These are phyloP conservation scores for Aquilaria yunnanensis DNA, from an alignment of 345 rosid genomes.

Conservation along the genomic window DNA sequence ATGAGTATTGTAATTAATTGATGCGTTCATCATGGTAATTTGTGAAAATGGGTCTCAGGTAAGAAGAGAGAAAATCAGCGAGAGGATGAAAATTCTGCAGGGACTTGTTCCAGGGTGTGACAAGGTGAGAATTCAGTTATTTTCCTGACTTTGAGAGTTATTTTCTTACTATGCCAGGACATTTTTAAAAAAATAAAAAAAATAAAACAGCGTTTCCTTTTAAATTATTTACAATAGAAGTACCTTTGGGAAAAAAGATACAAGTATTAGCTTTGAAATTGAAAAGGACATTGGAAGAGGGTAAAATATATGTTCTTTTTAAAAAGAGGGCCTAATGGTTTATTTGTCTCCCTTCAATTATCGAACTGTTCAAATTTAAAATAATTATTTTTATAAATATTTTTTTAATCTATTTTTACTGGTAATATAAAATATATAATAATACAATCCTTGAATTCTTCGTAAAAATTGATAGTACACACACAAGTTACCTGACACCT, in stretches of 20 bases:
- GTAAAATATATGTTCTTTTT: too few species aligned
- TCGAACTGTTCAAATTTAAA: too few species aligned
- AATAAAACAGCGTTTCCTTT: too few species aligned
- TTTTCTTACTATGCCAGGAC: too few species aligned
- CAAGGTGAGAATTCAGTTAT: constrained; percentile 35
- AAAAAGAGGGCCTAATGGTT: too few species aligned
- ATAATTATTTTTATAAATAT: too few species aligned
- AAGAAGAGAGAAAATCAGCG: constrained; percentile 76
- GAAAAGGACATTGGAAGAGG: too few species aligned
- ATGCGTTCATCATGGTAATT: neutral
- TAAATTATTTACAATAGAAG: too few species aligned
- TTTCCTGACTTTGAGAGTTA: constrained; percentile 6
- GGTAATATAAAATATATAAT: neutral
- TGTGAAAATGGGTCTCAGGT: constrained; percentile 31
- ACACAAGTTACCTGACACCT: constrained; percentile 14
- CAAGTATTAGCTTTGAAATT: too few species aligned
- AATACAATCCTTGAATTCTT: neutral
- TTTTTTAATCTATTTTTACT: neutral
- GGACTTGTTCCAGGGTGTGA: constrained; percentile 78
- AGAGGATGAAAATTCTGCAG: constrained; percentile 58
- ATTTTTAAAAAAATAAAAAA: too few species aligned
- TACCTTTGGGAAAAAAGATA: too few species aligned
- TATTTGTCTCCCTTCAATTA: too few species aligned
- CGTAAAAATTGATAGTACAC: neutral
- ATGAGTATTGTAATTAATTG: neutral